A percentile compares a stretch with the other conserved stretches of the same genome.
Conservation (phyloP, 2,329 filamentous ascomycete species). For the Rhinocladiella similis region DNA sequence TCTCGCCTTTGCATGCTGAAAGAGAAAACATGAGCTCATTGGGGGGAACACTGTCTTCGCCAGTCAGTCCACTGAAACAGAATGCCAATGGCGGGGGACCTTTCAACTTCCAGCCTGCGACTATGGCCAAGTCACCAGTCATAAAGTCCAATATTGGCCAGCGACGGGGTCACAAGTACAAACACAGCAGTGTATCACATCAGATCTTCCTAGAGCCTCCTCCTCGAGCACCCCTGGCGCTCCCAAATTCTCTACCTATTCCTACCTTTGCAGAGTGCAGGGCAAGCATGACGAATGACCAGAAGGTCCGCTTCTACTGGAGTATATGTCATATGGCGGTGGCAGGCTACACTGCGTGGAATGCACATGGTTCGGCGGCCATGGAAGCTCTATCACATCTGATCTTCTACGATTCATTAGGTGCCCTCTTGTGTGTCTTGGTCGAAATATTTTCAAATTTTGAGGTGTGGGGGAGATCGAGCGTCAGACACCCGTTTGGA, state of each 20-base stretch:
- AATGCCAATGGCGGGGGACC: slow-evolving; percentile 45
- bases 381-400: slow-evolving; percentile 91
- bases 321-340: slow-evolving; percentile 84
- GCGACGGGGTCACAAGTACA: slow-evolving; percentile 93
- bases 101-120: slow-evolving; percentile 91
- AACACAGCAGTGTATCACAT: slow-evolving; percentile 93
- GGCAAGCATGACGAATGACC: slow-evolving; percentile 84
- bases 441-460: slow-evolving; percentile 96
- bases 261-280: slow-evolving; percentile 87
- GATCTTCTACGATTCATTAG: slow-evolving; percentile 92
- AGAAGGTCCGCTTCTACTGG: slow-evolving; percentile 82
- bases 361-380: slow-evolving; percentile 79
- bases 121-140: slow-evolving; percentile 71
- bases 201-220: slow-evolving; percentile 96
- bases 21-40: slow-evolving; percentile 13
- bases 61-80: slow-evolving; percentile 15
- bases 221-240: slow-evolving; percentile 77
- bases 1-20: slow-evolving; percentile 44
- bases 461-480: slow-evolving; percentile 93
- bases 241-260: slow-evolving; percentile 88
- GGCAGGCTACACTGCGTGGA: slow-evolving; percentile 82
- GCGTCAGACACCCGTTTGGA: slow-evolving; percentile 88
- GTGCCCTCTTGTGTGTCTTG: slow-evolving; percentile 83
- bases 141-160: slow-evolving; percentile 85
- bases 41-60: slow-evolving; percentile 7